Evolutionary conservation across 306 rosid genomes (phyloP).

Genomic region (Sesbania bispinosa): DNA sequence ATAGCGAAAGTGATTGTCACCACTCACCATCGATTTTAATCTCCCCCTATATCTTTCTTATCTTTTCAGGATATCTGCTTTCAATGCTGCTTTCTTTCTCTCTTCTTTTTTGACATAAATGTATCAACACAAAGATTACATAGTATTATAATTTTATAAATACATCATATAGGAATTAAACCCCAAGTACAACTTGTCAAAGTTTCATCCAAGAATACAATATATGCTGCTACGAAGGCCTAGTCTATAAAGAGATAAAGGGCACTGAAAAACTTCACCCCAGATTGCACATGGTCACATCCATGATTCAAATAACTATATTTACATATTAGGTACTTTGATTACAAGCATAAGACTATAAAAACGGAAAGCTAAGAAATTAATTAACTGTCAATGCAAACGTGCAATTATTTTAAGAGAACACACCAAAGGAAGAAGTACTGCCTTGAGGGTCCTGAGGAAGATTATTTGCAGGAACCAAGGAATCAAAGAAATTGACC

Average conservation of each 20-base stretch:
- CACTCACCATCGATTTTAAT: not conserved
- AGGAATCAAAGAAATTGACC: slow-evolving; percentile 62
- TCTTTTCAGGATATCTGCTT: not conserved
- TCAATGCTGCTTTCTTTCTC: not conserved
- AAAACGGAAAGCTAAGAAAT: not conserved
- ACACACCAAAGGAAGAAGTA: slow-evolving; percentile 8
- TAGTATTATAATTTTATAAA: slow-evolving; percentile 12
- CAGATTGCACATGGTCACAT: slow-evolving; percentile 36
- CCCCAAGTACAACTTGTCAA: slow-evolving; percentile 17
- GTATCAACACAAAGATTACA: not conserved
- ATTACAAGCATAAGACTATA: slow-evolving; percentile 22
- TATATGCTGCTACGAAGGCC: slow-evolving; percentile 18
- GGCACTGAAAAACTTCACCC: slow-evolving; percentile 39
- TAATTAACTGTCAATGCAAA: not conserved
- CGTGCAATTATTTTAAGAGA: slow-evolving; percentile 19
- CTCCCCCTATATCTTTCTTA: not conserved
- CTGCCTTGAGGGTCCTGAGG: slow-evolving; percentile 33
- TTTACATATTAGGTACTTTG: slow-evolving; percentile 36
- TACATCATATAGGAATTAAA: slow-evolving; percentile 7
- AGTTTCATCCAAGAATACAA: not conserved
- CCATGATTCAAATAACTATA: slow-evolving; percentile 35
- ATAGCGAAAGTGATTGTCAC: not conserved
- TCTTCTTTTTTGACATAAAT: not conserved
- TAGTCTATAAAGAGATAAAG: slow-evolving; percentile 29
- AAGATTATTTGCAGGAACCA: slow-evolving; percentile 48